Conservation (phyloP, 2,329 filamentous ascomycete genomes). For the Ophiostoma quercus region DNA sequence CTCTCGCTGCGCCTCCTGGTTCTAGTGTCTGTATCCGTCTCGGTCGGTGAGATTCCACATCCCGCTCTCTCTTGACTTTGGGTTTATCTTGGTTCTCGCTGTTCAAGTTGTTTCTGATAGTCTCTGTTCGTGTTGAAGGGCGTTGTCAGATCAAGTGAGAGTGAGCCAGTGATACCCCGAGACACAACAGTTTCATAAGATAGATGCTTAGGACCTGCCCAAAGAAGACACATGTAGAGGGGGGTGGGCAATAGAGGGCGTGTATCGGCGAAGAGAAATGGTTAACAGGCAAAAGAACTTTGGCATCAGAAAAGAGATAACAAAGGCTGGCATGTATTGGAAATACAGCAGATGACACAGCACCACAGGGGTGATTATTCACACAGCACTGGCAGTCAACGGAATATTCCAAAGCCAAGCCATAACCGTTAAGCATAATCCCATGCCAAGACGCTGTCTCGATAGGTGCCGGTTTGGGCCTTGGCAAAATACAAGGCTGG, state of each 20-base stretch:
- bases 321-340: neutral
- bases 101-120: neutral
- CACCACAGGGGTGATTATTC: no score
- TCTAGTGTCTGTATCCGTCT: neutral
- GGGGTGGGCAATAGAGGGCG: neutral
- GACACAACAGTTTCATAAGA: neutral
- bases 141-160: neutral
- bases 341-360: neutral
- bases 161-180: neutral
- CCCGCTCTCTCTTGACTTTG: neutral
- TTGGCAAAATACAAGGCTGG: conserved; percentile 4
- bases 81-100: no score
- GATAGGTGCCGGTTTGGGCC: neutral
- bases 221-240: neutral
- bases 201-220: neutral
- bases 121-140: neutral
- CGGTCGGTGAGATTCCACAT: neutral
- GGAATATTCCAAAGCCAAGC: neutral
- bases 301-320: neutral
- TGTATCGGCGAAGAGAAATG: neutral
- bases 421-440: neutral
- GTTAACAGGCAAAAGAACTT: neutral
- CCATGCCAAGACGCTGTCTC: conserved; percentile 1
- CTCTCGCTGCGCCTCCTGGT: neutral
- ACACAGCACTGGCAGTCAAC: neutral